phyloP scores from a whole-genome alignment of 257 asterid genomes.

The Capsicum pubescens region DNA sequence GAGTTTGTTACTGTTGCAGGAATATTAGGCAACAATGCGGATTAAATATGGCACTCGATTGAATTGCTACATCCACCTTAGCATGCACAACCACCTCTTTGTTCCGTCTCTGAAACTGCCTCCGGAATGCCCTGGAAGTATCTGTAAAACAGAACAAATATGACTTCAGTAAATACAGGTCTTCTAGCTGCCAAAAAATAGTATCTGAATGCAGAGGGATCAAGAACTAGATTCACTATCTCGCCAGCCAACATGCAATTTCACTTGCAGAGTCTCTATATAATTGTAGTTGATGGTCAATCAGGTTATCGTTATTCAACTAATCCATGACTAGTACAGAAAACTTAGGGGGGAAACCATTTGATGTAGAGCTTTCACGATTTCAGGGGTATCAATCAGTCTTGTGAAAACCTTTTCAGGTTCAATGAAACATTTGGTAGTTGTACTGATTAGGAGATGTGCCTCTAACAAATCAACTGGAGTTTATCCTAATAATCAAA shows the following conservation, averaged over 20 bases:
- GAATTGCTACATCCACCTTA: conserved; percentile 43
- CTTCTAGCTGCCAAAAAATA: background rate
- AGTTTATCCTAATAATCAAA: background rate
- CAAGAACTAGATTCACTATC: background rate
- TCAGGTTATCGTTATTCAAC: background rate
- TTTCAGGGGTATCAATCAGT: background rate
- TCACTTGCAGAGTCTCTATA: background rate
- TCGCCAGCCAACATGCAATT: background rate
- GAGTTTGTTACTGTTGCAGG: conserved; percentile 19
- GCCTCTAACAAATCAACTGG: background rate
- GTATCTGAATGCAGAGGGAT: background rate
- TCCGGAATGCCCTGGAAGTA: conserved; percentile 91
- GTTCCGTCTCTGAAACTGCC: conserved; percentile 76
- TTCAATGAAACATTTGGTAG: background rate
- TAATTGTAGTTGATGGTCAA: background rate
- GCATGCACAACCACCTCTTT: conserved; percentile 91
- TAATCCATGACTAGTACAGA: background rate
- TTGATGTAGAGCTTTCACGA: background rate
- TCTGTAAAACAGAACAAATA: conserved; percentile 48
- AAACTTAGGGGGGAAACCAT: background rate
- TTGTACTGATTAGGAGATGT: background rate
- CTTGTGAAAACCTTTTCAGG: background rate
- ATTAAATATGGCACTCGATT: background rate
- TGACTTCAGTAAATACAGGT: conserved; percentile 18
- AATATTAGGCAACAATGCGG: conserved; percentile 16